Conservation (phyloP, 2,329 filamentous ascomycete genomes). For the Hortaea werneckii region DNA sequence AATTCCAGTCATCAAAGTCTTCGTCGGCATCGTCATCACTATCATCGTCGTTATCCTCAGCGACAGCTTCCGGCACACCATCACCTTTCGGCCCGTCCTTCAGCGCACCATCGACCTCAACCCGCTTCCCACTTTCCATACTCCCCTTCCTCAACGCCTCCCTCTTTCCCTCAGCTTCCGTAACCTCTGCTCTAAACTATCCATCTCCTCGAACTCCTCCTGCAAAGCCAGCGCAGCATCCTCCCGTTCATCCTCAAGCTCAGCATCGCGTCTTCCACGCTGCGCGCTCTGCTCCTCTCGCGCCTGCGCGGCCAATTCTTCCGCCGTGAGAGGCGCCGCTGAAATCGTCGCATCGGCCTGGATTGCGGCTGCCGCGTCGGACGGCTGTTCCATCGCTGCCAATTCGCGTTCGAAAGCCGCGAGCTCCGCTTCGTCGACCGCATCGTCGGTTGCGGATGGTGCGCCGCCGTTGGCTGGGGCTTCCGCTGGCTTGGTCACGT, state of each 20-base stretch:
- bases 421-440: conserved; percentile 35
- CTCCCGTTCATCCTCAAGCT: conserved; percentile 39
- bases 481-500: background rate
- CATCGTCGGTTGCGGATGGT: too few species aligned
- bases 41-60: conserved; percentile 7
- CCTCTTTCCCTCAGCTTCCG: conserved; percentile 35
- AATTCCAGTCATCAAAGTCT: conserved; percentile 10
- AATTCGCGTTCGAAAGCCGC: conserved; percentile 80
- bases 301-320: conserved; percentile 37
- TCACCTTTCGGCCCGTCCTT: background rate
- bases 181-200: conserved; percentile 36
- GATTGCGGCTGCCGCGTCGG: conserved; percentile 16
- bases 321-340: conserved; percentile 36
- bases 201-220: conserved; percentile 43
- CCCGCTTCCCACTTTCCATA: background rate
- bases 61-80: background rate
- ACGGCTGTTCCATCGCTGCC: conserved; percentile 30
- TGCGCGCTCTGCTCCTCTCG: conserved; percentile 35
- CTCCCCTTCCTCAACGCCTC: conserved; percentile 28
- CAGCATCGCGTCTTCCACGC: conserved; percentile 31
- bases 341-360: conserved; percentile 32
- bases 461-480: too few species aligned
- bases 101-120: background rate
- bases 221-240: conserved; percentile 35
- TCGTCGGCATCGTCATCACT: conserved; percentile 13